Base-by-base conservation (phyloP, 2,329 filamentous ascomycete species). In the Colletotrichum trifolii region DNA sequence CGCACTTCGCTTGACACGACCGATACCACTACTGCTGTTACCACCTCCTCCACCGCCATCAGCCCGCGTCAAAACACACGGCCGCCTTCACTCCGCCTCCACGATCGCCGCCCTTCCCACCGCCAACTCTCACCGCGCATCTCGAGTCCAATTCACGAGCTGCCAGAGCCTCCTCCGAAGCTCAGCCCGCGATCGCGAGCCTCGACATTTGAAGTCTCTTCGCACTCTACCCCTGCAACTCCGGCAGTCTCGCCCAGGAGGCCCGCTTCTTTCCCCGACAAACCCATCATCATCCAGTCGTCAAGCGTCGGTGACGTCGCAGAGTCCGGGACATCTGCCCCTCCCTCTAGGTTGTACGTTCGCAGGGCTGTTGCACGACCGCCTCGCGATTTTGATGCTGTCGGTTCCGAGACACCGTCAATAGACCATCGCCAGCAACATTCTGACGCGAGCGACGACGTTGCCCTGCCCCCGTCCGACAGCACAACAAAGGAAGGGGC, bases 301-400 rank as follows among this genome's bases (percentile, higher is more conserved):
- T 56, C 47, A 43, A 50, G 34, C 56, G 34, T 55, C 64, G 25
- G 65, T 69, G 55, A 68, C 61, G 49, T 42, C 69, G 50, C 17
- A 60, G 58, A 52, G 62, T 67, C 66, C 68, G 73, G 60, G 72
- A 67, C 59, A 73, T 71, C 69, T 17, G 64, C 73, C 42, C 64
- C 69, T 55, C 70, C 73, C 50, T 69, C 76, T 50, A 75, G 72
- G 55, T 71, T 76, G 59, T 73, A 71, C 40, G 73, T 74, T 64
- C 77, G 77, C 69, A 81, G 79, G 70, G 76, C 77, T 42, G 76
- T 78, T 58, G 73, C 77, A 54, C 78, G 76, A 43, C 75, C 76
- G 50, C 78, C 77, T 36, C 75, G 73, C 67, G 75, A 73, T 69
- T 77, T 79, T 63, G 73, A 74, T 72, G 75, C 72, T 67, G 71